These are phyloP conservation scores for Pestalotiopsis fici DNA, from an alignment of 2,329 filamentous ascomycete species.

Conservation along the genomic window DNA sequence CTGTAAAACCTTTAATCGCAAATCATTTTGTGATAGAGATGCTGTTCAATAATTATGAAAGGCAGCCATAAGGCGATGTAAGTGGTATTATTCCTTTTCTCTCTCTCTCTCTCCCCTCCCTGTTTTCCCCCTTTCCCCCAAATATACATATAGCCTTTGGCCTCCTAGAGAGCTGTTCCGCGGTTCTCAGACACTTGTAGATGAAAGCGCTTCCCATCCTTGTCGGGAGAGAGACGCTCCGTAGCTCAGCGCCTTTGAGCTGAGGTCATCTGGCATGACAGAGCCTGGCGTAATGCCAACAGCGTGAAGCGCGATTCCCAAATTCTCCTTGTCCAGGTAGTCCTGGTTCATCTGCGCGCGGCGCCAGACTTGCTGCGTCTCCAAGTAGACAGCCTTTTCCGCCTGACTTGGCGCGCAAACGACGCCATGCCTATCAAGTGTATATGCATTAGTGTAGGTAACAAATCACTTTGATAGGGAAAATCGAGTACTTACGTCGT, in stretches of 20 bases:
- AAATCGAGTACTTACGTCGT: too few species aligned
- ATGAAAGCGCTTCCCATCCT: neutral
- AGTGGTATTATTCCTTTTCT: too few species aligned
- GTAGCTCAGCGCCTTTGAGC: constrained; percentile 8
- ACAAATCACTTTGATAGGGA: too few species aligned
- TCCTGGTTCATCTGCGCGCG: constrained; percentile 27
- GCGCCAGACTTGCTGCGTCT: constrained; percentile 29
- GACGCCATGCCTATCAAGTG: constrained; percentile 23
- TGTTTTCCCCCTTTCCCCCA: too few species aligned
- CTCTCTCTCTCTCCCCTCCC: too few species aligned
- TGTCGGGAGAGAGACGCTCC: constrained; percentile 14
- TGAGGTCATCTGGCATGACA: neutral
- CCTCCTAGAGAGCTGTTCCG: neutral
- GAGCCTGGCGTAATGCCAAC: neutral
- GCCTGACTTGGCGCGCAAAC: constrained; percentile 24
- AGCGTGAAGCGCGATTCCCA: neutral
- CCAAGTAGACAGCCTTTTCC: constrained; percentile 26
- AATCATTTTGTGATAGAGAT: too few species aligned
- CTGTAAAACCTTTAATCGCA: too few species aligned
- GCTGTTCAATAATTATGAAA: too few species aligned
- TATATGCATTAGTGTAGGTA: too few species aligned
- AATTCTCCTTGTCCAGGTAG: neutral
- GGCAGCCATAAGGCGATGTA: too few species aligned
- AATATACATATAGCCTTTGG: too few species aligned
- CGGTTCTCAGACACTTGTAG: neutral